phyloP scores from a whole-genome alignment of 495 filamentous ascomycete species.

The Penicillium chermesinum region DNA sequence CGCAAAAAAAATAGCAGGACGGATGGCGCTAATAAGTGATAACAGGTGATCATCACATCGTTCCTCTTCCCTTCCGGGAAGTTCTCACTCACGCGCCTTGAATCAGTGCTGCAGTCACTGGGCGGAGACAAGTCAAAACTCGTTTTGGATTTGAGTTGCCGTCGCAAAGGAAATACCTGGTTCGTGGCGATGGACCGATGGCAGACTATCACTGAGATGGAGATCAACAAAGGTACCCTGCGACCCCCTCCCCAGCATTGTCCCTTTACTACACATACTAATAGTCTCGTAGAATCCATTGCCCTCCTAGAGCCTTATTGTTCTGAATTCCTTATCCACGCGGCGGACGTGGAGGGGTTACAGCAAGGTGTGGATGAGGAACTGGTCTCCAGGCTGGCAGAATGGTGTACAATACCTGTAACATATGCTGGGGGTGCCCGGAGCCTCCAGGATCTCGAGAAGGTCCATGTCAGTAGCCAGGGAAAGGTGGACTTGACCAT shows the following conservation, averaged over 20 bases:
- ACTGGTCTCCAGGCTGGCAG: conserved; percentile 67
- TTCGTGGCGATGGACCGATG: conserved; percentile 97
- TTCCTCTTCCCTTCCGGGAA: conserved; percentile 78
- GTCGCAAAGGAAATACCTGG: conserved; percentile 69
- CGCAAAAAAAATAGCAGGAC: background rate
- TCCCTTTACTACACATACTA: conserved; percentile 1
- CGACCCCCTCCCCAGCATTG: background rate
- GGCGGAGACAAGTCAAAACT: conserved; percentile 71
- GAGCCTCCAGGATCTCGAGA: conserved; percentile 69
- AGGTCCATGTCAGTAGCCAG: conserved; percentile 67
- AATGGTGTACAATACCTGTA: conserved; percentile 85
- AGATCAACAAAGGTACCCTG: conserved; percentile 69
- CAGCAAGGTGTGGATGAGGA: conserved; percentile 86
- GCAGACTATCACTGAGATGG: conserved; percentile 96
- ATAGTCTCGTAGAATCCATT: conserved; percentile 61
- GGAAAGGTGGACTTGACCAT: conserved; percentile 92
- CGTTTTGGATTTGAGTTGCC: conserved; percentile 91
- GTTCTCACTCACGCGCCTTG: conserved; percentile 69
- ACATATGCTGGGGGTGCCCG: conserved; percentile 96
- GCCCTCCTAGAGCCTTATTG: conserved; percentile 77
- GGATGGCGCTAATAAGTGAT: conserved; percentile 16
- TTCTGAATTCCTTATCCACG: conserved; percentile 94
- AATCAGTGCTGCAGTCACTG: conserved; percentile 64
- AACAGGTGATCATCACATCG: conserved; percentile 84
- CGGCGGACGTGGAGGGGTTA: conserved; percentile 95